A percentile compares a stretch with the other conserved stretches of the same genome.
Evolutionary conservation across 129 eudicot genomes (phyloP).

Genomic region (Oenanthe sinensis): DNA sequence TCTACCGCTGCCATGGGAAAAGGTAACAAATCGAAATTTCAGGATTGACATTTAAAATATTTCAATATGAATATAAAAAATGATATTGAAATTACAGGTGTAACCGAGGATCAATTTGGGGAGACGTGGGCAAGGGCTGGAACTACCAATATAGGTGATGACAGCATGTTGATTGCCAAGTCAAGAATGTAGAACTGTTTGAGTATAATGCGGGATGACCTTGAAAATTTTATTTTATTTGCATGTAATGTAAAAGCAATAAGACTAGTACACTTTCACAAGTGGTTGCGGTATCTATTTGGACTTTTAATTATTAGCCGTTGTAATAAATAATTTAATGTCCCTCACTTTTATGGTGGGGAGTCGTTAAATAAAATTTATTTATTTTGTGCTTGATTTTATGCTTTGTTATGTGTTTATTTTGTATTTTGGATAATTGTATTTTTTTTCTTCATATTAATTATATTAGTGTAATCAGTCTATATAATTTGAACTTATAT

Average conservation of each 20-base stretch:
- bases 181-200: conserved; percentile 44
- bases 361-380: background rate
- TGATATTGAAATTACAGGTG: conserved; percentile 41
- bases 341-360: background rate
- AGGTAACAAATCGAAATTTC: conserved; percentile 30
- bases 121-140: conserved; percentile 75
- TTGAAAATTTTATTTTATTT: background rate
- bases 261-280: background rate
- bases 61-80: background rate
- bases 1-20: conserved; percentile 99
- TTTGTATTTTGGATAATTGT: too few relatives aligned
- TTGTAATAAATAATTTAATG: background rate
- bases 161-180: conserved; percentile 60
- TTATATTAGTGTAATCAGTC: too few relatives aligned
- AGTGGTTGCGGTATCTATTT: too few relatives aligned
- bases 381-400: too few relatives aligned
- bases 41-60: background rate
- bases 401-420: background rate
- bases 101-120: conserved; percentile 81
- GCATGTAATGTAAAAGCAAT: background rate
- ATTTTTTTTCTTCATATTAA: too few relatives aligned
- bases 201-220: background rate
- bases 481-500: too few relatives aligned
- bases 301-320: background rate
- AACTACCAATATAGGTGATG: conserved; percentile 41